phyloP scores from a whole-genome alignment of 345 rosid genomes.

The Camelina neglecta region DNA sequence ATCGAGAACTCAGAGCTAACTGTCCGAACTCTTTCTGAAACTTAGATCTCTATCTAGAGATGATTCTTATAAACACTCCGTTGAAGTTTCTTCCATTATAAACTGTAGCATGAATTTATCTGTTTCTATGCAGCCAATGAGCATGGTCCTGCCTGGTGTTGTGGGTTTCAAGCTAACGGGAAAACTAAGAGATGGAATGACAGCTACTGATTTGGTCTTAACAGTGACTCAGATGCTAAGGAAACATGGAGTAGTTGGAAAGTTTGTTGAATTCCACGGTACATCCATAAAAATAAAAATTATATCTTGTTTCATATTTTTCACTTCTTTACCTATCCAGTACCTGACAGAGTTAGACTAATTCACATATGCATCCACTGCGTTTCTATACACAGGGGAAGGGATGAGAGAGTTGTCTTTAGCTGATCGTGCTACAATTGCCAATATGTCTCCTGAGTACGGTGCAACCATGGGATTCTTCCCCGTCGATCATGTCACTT shows the following conservation, averaged over 20 bases:
- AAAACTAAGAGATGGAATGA: constrained; percentile 10
- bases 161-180: constrained; percentile 2
- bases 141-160: constrained; percentile 5
- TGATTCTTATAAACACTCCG: neutral
- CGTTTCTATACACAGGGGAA: neutral
- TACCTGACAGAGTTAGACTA: neutral
- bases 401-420: constrained; percentile 4
- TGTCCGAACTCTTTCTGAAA: neutral
- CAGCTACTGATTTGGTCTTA: constrained; percentile 6
- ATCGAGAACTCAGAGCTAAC: neutral
- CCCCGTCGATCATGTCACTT: constrained; percentile 96
- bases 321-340: neutral
- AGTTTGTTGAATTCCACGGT: constrained; percentile 8
- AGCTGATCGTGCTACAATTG: constrained; percentile 57
- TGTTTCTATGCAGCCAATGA: constrained; percentile 1
- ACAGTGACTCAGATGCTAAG: constrained; percentile 6
- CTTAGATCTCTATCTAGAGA: neutral
- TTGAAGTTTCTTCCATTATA: neutral
- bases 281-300: neutral
- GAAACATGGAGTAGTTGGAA: constrained; percentile 2
- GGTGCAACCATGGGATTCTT: constrained; percentile 99
- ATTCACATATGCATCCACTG: neutral
- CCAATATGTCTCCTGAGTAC: constrained; percentile 99
- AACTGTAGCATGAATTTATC: neutral
- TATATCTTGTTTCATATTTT: neutral